Evolutionary conservation across 371 early-diverging fungal species (phyloP), one percentile per base, ranked within the genome.

Genomic region (Apophysomyces variabilis): DNA sequence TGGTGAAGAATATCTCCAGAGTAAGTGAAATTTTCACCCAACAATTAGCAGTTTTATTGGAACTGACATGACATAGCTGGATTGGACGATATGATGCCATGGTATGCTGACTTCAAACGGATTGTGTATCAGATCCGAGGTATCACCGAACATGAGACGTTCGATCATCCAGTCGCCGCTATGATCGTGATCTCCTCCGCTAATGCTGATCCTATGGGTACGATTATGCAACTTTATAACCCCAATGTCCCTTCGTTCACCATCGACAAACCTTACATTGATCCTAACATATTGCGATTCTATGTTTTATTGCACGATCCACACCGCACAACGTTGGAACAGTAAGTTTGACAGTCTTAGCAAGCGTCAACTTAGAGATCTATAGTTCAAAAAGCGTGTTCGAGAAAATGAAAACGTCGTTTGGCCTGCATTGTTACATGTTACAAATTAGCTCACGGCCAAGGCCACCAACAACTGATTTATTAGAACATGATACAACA

Each of bases 81-180:
- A 26, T 38, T 85, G 58, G 84, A 87, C 56, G 74, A 79, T 2
- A 58, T 84, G 41, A 90, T 90, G 38, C 98, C 98, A n/a, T 96
- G 97, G 97, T 97, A 93, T 79, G 69, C 84, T 7, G 74, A 84
- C 66, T 96, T 94, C 69, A 83, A 92, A 39, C 79, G 90, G 41
- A 74, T 86, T 26, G 79, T 93, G 61, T 81, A 93, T 16, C 79
- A 83, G 38, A 74, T 84, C 14, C 82, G 87, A 61, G 92, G 90
- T 3, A 83, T 89, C 7, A 85, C 92, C 0, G 96, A 96, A 65
- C 95, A 96, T 66, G 96, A 97, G 68, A 89, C 95, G 5, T 96
- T 98, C 72, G 92, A 94, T 62, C 96, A 97, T 69, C 97, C 98
- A 2, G 91, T 96, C 1, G 95, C 94, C 7, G 86, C 83, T 50